These are phyloP conservation scores for Kingdonia uniflora DNA, from an alignment of 164 flowering plant genomes.

Conservation along the genomic window DNA sequence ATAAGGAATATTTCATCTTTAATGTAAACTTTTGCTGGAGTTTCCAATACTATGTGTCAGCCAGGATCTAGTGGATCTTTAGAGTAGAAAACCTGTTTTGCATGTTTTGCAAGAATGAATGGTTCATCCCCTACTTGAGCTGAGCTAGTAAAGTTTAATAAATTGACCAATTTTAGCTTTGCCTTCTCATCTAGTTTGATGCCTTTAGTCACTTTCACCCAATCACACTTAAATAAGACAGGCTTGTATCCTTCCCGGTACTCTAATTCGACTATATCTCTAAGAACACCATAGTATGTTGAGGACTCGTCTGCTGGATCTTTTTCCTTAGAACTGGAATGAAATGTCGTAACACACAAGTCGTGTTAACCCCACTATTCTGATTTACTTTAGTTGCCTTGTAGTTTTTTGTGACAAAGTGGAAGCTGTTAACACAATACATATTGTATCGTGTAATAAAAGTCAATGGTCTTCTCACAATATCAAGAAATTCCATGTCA, in stretches of 20 bases:
- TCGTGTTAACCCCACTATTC: no score
- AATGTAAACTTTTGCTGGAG: background rate
- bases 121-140: background rate
- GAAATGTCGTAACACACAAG: no score
- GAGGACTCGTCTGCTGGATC: background rate
- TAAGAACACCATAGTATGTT: background rate
- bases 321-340: no score
- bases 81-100: background rate
- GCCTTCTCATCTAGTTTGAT: background rate
- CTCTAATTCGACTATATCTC: background rate
- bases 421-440: no score
- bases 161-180: background rate
- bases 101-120: background rate
- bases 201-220: background rate
- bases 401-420: background rate
- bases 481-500: no score
- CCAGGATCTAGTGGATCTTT: background rate
- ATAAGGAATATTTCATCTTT: background rate
- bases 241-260: background rate
- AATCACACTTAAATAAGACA: background rate
- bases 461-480: no score
- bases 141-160: background rate
- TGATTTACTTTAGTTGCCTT: no score
- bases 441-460: no score
- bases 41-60: background rate